Base-by-base conservation (phyloP, 495 filamentous ascomycete genomes). In the Delitschia confertaspora region DNA sequence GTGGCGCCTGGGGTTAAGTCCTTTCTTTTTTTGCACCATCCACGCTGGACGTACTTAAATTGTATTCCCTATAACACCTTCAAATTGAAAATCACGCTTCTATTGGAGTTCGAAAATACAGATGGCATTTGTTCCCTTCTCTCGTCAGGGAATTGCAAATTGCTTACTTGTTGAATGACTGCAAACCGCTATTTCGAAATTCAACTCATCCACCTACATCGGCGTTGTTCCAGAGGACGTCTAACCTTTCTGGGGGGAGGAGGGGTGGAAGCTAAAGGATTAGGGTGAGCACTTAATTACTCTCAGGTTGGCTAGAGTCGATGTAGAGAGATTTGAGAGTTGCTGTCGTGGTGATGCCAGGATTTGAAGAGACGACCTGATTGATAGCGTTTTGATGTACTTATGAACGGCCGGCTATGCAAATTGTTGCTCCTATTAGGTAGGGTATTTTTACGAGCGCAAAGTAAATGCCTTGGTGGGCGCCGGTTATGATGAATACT, bases 391-490 rank as follows among this genome's bases (percentile, higher is more conserved):
- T 8, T 38, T 14, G 7, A 47, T 22, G 14, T 27, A 36, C 10
- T 32, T 16, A 2, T 18, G 33, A 40, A 1, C 44, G 44, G 10
- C 44, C 26, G 17, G 44, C 44, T 3, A 42, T 17, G 38, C 37
- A 49, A 23, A 43, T 49, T n/a, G 37, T 49, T 13, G 22, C 46
- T 6, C 38, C 38, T 3, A 22, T 27, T 4, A 11, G 21, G 25
- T 43, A 43, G n/a, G 38, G 30, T n/a, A 42, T 5, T 18, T 52
- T 51, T 22, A 38, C 41, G 22, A 56, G 17, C 21, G 46, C 36
- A 33, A 52, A 60, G 33, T 52, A 55, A 8, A 58, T 43, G 24
- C 55, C 51, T 48, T 54, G 47, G 27, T 60, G 57, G 1, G 46
- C 54, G 20, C 57, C 57, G 3, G 57, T 60, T 9, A 55, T 44